These are phyloP conservation scores for Alternaria novae-zelandiae DNA, from an alignment of 2,329 filamentous ascomycete species.

Conservation along the genomic window DNA sequence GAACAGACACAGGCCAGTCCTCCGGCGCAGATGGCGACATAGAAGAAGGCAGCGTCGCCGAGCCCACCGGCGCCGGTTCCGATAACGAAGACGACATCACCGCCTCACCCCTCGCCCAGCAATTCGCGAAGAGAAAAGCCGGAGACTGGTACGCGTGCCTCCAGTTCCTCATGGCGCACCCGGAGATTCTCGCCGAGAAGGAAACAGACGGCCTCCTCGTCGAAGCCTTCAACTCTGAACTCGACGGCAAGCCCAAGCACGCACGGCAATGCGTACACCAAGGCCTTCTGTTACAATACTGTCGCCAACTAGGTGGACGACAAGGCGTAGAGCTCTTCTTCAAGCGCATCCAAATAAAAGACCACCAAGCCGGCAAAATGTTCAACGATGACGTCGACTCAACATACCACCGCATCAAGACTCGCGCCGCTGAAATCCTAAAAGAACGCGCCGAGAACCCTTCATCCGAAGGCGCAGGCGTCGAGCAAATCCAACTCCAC, in stretches of 20 bases:
- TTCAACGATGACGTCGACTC: slow-evolving; percentile 93
- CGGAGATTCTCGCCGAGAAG: slow-evolving; percentile 77
- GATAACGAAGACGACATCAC: slow-evolving; percentile 72
- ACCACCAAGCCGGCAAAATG: slow-evolving; percentile 87
- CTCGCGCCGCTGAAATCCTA: slow-evolving; percentile 74
- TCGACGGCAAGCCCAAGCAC: slow-evolving; percentile 76
- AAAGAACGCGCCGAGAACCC: slow-evolving; percentile 61
- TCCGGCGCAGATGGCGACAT: slow-evolving; percentile 68
- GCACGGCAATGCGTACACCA: slow-evolving; percentile 91
- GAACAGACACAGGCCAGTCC: slow-evolving; percentile 55
- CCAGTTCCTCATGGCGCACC: slow-evolving; percentile 79
- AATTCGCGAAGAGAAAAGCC: slow-evolving; percentile 79
- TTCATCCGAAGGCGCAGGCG: slow-evolving; percentile 63
- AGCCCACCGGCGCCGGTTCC: slow-evolving; percentile 2
- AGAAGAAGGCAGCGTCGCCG: slow-evolving; percentile 59
- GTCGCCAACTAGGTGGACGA: slow-evolving; percentile 83
- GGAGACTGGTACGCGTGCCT: slow-evolving; percentile 76
- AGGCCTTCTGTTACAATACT: slow-evolving; percentile 91
- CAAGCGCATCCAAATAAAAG: slow-evolving; percentile 88
- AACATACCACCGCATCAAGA: slow-evolving; percentile 83
- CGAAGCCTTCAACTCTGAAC: slow-evolving; percentile 87
- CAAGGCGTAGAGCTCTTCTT: slow-evolving; percentile 94
- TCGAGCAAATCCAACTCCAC: slow-evolving; percentile 97
- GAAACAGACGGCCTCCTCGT: slow-evolving; percentile 92
- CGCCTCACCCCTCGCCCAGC: slow-evolving; percentile 76